Conservation (phyloP, 441 rosid genomes). For the Populus hybrid region DNA sequence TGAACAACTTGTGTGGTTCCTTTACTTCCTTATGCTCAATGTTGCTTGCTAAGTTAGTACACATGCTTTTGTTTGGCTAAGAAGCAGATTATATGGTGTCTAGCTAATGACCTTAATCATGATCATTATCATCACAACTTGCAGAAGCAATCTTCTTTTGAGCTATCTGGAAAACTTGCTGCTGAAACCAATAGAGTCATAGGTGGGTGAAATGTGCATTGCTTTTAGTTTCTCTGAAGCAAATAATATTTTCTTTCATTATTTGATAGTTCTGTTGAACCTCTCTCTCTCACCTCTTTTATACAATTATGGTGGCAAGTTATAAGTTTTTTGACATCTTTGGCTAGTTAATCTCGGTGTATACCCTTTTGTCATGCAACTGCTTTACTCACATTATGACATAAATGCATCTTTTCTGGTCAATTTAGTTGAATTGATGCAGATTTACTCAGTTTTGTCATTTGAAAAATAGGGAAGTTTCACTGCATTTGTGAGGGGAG, state of each 20-base stretch:
- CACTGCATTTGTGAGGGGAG: neutral
- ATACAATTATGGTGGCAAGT: neutral
- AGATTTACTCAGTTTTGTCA: neutral
- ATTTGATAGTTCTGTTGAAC: neutral
- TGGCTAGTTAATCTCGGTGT: neutral
- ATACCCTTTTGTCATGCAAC: neutral
- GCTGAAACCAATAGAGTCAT: slow-evolving; percentile 85
- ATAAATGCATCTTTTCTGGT: neutral
- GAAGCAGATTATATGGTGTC: slow-evolving; percentile 5
- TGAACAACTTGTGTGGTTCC: neutral
- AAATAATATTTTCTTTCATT: neutral
- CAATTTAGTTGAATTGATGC: neutral
- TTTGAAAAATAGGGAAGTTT: neutral
- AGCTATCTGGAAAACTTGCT: slow-evolving; percentile 95
- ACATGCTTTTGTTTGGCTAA: neutral
- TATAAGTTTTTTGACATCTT: neutral
- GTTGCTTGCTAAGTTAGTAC: neutral
- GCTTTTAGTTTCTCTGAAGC: neutral
- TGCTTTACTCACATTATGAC: neutral
- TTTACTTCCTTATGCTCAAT: slow-evolving; percentile 4
- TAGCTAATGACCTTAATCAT: slow-evolving; percentile 3
- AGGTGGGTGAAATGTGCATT: slow-evolving; percentile 42
- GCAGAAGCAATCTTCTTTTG: slow-evolving; percentile 88
- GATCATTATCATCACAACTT: slow-evolving; percentile 19
- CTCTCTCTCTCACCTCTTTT: neutral